A percentile compares a stretch with the other conserved stretches of the same genome.
Evolutionary conservation across 2,329 filamentous ascomycete genomes (phyloP).

Genomic region (Aureobasidium melanogenum): DNA sequence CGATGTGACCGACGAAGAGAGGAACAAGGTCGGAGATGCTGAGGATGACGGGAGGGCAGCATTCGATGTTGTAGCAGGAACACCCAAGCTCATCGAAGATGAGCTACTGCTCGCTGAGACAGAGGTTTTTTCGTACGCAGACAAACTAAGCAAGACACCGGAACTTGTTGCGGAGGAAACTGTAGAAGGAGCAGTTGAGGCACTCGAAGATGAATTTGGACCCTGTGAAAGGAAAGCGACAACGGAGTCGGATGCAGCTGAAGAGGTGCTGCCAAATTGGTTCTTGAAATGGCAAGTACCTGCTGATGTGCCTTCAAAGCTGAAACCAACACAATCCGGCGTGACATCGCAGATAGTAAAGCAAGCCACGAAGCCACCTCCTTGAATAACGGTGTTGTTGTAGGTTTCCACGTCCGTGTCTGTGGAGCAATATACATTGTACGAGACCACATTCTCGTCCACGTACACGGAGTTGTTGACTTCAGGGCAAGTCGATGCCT

Average conservation of each 20-base stretch:
- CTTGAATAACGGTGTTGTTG: background rate
- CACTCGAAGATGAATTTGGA: background rate
- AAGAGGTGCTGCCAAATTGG: background rate
- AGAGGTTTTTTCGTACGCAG: background rate
- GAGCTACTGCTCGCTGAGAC: background rate
- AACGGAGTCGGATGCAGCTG: constrained; percentile 10
- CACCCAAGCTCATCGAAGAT: background rate
- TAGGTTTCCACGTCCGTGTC: constrained; percentile 11
- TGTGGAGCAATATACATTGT: constrained; percentile 15
- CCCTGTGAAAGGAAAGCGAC: constrained; percentile 7
- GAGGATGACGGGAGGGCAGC: background rate
- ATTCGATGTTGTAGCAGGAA: background rate
- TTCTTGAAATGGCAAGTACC: constrained; percentile 15
- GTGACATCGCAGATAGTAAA: constrained; percentile 16
- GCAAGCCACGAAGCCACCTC: constrained; percentile 15
- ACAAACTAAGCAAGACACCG: background rate
- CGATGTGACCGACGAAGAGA: background rate
- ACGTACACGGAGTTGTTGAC: constrained; percentile 11
- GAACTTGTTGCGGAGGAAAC: background rate
- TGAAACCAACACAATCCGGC: constrained; percentile 13
- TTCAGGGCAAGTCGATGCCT: constrained; percentile 9
- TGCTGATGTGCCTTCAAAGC: constrained; percentile 11
- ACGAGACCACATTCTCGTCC: constrained; percentile 13
- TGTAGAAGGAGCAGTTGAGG: background rate
- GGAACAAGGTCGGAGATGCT: background rate